Base-by-base conservation (phyloP, 2,329 filamentous ascomycete species). In the Colletotrichum caudatum region DNA sequence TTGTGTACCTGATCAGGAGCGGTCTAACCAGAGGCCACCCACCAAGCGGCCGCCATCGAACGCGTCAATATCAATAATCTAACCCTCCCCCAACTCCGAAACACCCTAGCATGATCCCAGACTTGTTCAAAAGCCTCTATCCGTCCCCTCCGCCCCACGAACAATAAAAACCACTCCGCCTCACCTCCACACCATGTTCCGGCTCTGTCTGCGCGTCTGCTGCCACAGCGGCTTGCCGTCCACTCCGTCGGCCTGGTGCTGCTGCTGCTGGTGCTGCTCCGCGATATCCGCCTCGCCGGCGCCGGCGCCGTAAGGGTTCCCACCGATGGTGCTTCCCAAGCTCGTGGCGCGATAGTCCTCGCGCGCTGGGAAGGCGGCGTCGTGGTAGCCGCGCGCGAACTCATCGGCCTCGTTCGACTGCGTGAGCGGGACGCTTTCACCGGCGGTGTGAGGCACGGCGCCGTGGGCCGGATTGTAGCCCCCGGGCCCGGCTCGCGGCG, bases 191-290 rank as follows among this genome's bases (percentile, higher is more conserved):
- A 83, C 83, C 73, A 85, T 70, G 76, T 84, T 88, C 63, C 86
- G 80, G 73, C 80, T 82, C 72, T 84, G 83, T 66, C 82, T 81
- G 68, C 86, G 80, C 63, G 87, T 87, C 78, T 88, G 86, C 78
- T 88, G 86, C 86, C 86, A 88, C 48, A 88, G 78, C 6, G 85
- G 85, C 53, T 84, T 78, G 33, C 81, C 78, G 2, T 79, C 80
- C 29, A 63, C 39, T 3, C 58, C 66, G 41, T 67, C 62, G 1
- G 62, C 71, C 68, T 71, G n/a, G 1, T 64, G 61, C 4, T 58
- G 46, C 3, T 29, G 29, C 29, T 29, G 29, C 29, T 29, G 29
- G 29, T 29, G 29, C 29, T 29, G 29, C 29, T 29, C 29, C 29
- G 29, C 29, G 29, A 29, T 29, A n/a, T n/a, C 23, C n/a, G 51